Evolutionary conservation across 805 yeast species (phyloP).

Genomic region (Candida sphagnicola): DNA sequence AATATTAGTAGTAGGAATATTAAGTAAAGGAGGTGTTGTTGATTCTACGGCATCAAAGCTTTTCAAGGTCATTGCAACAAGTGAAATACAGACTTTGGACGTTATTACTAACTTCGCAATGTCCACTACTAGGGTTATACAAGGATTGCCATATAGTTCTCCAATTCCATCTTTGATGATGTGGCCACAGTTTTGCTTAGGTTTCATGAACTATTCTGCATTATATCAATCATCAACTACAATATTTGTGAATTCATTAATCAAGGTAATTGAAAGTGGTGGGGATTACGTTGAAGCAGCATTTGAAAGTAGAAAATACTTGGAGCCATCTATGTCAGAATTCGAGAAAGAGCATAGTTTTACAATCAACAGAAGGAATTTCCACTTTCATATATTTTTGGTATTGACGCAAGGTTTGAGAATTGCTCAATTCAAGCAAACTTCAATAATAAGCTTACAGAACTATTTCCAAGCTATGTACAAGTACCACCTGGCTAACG

Average conservation of each 20-base stretch:
- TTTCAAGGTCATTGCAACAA: slow-evolving; percentile 21
- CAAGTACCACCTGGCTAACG: slow-evolving; percentile 20
- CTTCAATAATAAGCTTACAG: slow-evolving; percentile 44
- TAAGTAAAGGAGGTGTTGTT: slow-evolving; percentile 60
- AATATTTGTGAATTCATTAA: slow-evolving; percentile 24
- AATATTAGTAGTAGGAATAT: slow-evolving; percentile 62
- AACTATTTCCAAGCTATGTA: slow-evolving; percentile 42
- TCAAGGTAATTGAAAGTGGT: slow-evolving; percentile 20
- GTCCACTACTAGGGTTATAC: slow-evolving; percentile 44
- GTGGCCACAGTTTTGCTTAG: slow-evolving; percentile 42
- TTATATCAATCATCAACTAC: slow-evolving; percentile 31
- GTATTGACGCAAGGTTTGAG: slow-evolving; percentile 55
- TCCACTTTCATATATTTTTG: slow-evolving; percentile 48
- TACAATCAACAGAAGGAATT: slow-evolving; percentile 38
- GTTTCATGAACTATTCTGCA: slow-evolving; percentile 23
- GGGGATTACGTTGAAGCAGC: slow-evolving; percentile 20
- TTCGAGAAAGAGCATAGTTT: slow-evolving; percentile 42
- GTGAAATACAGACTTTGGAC: slow-evolving; percentile 21
- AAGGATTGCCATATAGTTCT: slow-evolving; percentile 46
- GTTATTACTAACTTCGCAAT: slow-evolving; percentile 37
- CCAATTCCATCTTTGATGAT: slow-evolving; percentile 44
- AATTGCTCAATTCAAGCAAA: slow-evolving; percentile 50
- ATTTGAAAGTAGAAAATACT: slow-evolving; percentile 28
- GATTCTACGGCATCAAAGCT: slow-evolving; percentile 43
- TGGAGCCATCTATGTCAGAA: slow-evolving; percentile 38